Percentiles rank a stretch among this genome's conserved stretches.
phyloP scores from a whole-genome alignment of 805 yeast genomes.

The Candida multigemmis region DNA sequence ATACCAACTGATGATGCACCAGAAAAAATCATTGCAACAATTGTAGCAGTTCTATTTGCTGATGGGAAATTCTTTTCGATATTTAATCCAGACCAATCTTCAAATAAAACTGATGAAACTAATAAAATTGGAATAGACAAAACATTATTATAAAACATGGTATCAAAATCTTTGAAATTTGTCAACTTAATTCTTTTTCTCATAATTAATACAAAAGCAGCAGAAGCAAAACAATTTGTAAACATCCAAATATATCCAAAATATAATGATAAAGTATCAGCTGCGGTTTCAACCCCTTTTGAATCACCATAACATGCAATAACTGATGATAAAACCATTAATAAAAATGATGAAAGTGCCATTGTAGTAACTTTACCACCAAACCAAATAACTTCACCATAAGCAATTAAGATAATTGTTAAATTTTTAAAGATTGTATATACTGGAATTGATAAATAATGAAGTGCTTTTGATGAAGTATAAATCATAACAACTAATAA shows the following conservation, averaged over 20 bases:
- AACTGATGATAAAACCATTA: slow-evolving; percentile 94
- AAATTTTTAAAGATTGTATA: slow-evolving; percentile 97
- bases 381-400: slow-evolving; percentile 96
- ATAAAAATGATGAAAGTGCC: slow-evolving; percentile 80
- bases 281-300: slow-evolving; percentile 27
- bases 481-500: slow-evolving; percentile 89
- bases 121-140: slow-evolving; percentile 86
- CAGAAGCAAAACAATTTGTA: slow-evolving; percentile 87
- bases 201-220: slow-evolving; percentile 88
- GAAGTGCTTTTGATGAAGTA: slow-evolving; percentile 92
- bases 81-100: slow-evolving; percentile 89
- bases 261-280: slow-evolving; percentile 37
- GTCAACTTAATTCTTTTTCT: slow-evolving; percentile 97
- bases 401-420: slow-evolving; percentile 93
- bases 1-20: slow-evolving; percentile 95
- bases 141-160: slow-evolving; percentile 96
- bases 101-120: slow-evolving; percentile 64
- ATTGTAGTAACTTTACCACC: slow-evolving; percentile 86
- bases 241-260: slow-evolving; percentile 97
- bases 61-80: slow-evolving; percentile 70
- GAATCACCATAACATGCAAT: slow-evolving; percentile 90
- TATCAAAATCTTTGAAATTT: slow-evolving; percentile 92
- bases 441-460: slow-evolving; percentile 85
- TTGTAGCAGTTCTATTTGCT: slow-evolving; percentile 56
- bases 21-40: slow-evolving; percentile 79